Conservation (phyloP, 2,329 filamentous ascomycete species). For the Chaetoscypha palmicola region DNA sequence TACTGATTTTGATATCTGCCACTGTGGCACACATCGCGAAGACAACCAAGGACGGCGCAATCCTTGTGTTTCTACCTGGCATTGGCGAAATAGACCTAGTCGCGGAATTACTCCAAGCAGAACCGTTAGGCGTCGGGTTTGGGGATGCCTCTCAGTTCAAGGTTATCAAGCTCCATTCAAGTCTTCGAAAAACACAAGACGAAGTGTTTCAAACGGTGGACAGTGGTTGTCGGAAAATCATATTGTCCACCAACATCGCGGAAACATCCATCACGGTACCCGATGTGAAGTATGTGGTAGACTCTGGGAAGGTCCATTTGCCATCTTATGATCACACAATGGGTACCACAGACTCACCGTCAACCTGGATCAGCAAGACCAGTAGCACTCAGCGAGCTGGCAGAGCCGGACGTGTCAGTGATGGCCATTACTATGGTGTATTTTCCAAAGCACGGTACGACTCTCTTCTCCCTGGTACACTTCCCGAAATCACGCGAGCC, state of each 20-base stretch:
- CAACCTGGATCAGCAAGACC: slow-evolving; percentile 86
- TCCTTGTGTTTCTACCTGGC: slow-evolving; percentile 87
- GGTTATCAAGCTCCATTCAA: slow-evolving; percentile 84
- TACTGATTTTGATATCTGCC: slow-evolving; percentile 59
- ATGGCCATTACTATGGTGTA: slow-evolving; percentile 83
- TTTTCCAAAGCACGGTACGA: slow-evolving; percentile 88
- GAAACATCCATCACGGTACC: slow-evolving; percentile 98
- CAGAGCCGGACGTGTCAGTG: slow-evolving; percentile 83
- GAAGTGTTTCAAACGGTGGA: slow-evolving; percentile 73
- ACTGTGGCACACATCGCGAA: slow-evolving; percentile 81
- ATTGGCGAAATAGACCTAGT: slow-evolving; percentile 81
- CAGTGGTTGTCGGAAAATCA: slow-evolving; percentile 75
- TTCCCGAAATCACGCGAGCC: slow-evolving; percentile 84
- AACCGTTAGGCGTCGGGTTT: slow-evolving; percentile 55
- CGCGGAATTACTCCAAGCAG: slow-evolving; percentile 59
- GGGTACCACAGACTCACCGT: slow-evolving; percentile 84
- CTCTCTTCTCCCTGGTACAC: slow-evolving; percentile 55
- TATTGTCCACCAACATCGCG: slow-evolving; percentile 91
- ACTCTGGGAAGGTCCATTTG: slow-evolving; percentile 89
- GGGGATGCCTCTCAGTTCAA: slow-evolving; percentile 72
- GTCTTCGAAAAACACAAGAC: slow-evolving; percentile 77
- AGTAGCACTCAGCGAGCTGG: slow-evolving; percentile 90
- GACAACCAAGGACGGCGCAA: slow-evolving; percentile 72
- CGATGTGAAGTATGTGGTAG: slow-evolving; percentile 89
- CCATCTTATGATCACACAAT: slow-evolving; percentile 81